Evolutionary conservation across 1,284 basidiomycete species (phyloP), one percentile per base, ranked within the genome.

Genomic region (Sporisorium scitamineum): DNA sequence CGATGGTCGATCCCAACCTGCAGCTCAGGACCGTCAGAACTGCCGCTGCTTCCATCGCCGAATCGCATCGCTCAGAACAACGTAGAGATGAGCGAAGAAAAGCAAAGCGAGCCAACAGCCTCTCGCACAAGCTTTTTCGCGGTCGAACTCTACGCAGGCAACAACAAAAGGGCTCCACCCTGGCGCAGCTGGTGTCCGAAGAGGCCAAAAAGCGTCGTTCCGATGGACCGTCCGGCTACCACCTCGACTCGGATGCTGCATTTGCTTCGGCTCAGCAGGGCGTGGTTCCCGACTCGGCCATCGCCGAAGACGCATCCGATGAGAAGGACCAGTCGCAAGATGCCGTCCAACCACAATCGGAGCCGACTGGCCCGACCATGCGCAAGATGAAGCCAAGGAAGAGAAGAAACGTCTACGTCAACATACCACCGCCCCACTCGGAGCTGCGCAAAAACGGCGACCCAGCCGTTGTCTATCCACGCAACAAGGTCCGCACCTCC

Each of bases 401-500:
- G 54, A 72, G 82, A 31, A 75, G 83, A 45, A 80, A 75, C 3
- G 70, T 84, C 59, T 84, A 83, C 54, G 69, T 84, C 57, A 84
- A 84, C 50, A 55, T 83, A 14, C 65, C 70, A 14, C 80, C 80
- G 18, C 88, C 91, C 6, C 88, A 89, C 20, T 87, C 88, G 65
- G 92, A 95, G 85, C 83, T 91, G 29, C 90, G 92, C 82, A 86
- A 88, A 22, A 85, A 90, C 58, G 93, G 94, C 32, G 93, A 97
- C 72, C 94, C 94, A 0, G 86, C 89, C 51, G 90, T 88, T 39
- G 89, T 89, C 29, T 98, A 95, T 87, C 90, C 90, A 34, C 88
- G 95, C 78, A 98, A 98, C 86, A 98, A 97, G 89, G 94, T 98
- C 67, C 89, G 93, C 81, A 97, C 95, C 48, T 93, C 92, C 78